A percentile compares a stretch with the other conserved stretches of the same genome.
These are phyloP conservation scores for Solanum gandarillasii DNA, from an alignment of 257 asterid genomes.

Conservation along the genomic window DNA sequence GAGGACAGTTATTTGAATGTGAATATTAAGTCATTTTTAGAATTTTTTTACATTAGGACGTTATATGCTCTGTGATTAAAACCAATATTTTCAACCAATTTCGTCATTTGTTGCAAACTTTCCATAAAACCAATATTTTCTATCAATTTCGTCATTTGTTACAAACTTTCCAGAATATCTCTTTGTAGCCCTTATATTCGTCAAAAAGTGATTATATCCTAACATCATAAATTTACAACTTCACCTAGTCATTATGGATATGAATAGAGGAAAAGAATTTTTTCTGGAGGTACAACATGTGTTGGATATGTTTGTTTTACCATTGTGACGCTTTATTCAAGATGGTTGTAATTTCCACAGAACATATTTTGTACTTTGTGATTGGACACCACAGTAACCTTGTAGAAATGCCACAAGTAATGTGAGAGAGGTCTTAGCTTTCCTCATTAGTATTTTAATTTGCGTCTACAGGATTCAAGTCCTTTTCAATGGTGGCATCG, in stretches of 20 bases:
- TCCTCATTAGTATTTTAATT: not conserved
- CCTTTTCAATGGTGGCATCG: slow-evolving; percentile 70
- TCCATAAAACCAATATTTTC: not conserved
- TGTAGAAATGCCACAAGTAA: not conserved
- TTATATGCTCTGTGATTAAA: not conserved
- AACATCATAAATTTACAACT: not conserved
- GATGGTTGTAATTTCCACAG: not conserved
- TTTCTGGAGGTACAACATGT: not conserved
- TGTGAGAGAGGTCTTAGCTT: not conserved
- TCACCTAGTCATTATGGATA: not conserved
- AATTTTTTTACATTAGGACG: not conserved
- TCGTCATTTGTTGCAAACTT: not conserved
- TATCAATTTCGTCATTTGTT: not conserved
- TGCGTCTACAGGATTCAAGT: slow-evolving; percentile 69
- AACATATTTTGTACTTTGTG: not conserved
- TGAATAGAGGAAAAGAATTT: not conserved
- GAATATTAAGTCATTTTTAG: not conserved
- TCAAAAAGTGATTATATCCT: not conserved
- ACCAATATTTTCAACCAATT: not conserved
- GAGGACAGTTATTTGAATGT: not conserved
- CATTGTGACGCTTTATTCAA: not conserved
- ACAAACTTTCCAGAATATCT: not conserved
- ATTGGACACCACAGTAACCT: not conserved
- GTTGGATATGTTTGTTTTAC: not conserved
- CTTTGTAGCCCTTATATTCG: not conserved